A percentile compares a stretch with the other conserved stretches of the same genome.
Evolutionary conservation across 441 rosid species (phyloP).

Genomic region (Hura crepitans): DNA sequence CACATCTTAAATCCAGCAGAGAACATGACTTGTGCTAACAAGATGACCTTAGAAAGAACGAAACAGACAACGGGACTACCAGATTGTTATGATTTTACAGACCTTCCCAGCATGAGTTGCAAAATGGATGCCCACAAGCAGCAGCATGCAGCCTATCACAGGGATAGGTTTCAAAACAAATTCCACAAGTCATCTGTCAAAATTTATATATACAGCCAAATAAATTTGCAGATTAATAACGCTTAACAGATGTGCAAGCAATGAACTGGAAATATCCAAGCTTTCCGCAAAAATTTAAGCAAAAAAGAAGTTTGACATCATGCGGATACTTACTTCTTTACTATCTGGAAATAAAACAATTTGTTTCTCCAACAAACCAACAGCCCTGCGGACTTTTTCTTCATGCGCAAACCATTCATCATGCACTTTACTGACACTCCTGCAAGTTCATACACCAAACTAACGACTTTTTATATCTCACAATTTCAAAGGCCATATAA

Average conservation of each 20-base stretch:
- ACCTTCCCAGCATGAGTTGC: slow-evolving; percentile 85
- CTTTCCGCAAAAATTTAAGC: background rate
- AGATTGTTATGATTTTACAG: slow-evolving; percentile 12
- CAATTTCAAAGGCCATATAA: background rate
- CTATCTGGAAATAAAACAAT: slow-evolving; percentile 45
- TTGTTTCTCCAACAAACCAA: slow-evolving; percentile 69
- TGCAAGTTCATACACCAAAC: slow-evolving; percentile 23
- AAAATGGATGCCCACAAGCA: slow-evolving; percentile 92
- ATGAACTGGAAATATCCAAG: background rate
- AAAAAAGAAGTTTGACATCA: slow-evolving; percentile 7
- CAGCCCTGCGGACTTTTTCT: slow-evolving; percentile 61
- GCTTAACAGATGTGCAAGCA: slow-evolving; percentile 2
- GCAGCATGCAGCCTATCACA: slow-evolving; percentile 51
- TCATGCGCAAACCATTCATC: slow-evolving; percentile 97
- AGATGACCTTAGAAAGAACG: background rate
- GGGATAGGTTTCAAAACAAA: slow-evolving; percentile 70
- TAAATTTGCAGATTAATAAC: slow-evolving; percentile 19
- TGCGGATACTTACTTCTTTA: slow-evolving; percentile 41
- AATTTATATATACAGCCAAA: slow-evolving; percentile 7
- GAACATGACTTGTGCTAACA: background rate
- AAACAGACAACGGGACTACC: background rate
- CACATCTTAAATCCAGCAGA: background rate
- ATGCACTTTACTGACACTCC: slow-evolving; percentile 86
- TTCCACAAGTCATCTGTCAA: slow-evolving; percentile 73
- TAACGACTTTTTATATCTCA: background rate